Base-by-base conservation (phyloP, 305 asterid species). In the Euphrasia arctica region DNA sequence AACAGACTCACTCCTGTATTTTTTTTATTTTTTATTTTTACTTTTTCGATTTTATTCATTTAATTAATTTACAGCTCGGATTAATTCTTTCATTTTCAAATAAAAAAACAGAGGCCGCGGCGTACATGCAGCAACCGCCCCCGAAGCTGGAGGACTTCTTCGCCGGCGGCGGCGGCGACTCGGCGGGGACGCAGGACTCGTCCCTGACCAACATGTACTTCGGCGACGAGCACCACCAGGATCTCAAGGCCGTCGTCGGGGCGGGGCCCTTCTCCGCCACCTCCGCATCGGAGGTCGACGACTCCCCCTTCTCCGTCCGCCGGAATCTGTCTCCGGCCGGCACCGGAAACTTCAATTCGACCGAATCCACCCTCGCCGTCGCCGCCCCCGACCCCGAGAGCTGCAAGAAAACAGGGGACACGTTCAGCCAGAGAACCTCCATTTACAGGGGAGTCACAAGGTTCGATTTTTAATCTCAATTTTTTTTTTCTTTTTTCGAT, bases 381-480 rank as follows among this genome's bases (percentile, higher is more conserved):
- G 91, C 81, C 63, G 39, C 84, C 45, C 89, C 72, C 54, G 93
- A 82, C 48, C 60, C 86, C 0, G 82, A 79, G 58, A 69, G 72
- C 43, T 63, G 80, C 66, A 88, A 90, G 90, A 93, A 81, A 73
- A 75, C 81, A 14, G 54, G 87, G n/a, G 99, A 90, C 58, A 85
- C 91, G 6, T 88, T 82, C 58, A 95, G 97, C 8, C 97, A 86
- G 64, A 82, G 99, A 75, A 93, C 99, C 32, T 93, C 99, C 5
- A 88, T 90, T 62, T 93, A 88, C 85, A 80, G 99, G 75, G 99
- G 99, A 3, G 99, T 93, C n/a, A 93, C 99, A 0, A 85, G 99
- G 99, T 87, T 71, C 7, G 12, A 32, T 27, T 10, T 56, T 27
- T 18, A 18, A 18, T 18, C 22, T 18, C 22, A 18, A n/a, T n/a